Evolutionary conservation across 2,329 filamentous ascomycete species (phyloP).

Genomic region (Botrytis sinoallii): DNA sequence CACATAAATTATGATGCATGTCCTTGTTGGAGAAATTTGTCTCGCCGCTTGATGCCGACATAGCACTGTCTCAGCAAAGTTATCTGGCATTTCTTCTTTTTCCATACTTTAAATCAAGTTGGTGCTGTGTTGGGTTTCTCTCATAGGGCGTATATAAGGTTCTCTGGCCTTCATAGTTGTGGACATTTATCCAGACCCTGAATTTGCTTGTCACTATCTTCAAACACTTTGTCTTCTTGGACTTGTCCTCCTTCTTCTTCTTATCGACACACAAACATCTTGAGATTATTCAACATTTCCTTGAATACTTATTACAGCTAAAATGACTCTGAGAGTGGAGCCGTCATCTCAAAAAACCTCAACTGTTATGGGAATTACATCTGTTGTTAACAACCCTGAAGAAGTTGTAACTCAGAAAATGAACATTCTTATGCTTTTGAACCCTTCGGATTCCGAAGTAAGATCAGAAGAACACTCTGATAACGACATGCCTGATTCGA

Average conservation of each 20-base stretch:
- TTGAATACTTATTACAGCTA: neutral
- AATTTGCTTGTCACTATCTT: neutral
- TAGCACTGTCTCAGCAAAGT: neutral
- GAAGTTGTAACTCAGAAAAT: neutral
- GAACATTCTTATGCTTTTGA: constrained; percentile 9
- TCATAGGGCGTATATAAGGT: constrained; percentile 5
- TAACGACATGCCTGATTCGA: neutral
- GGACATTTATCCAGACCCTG: neutral
- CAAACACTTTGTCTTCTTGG: neutral
- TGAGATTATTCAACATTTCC: neutral
- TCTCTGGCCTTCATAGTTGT: neutral
- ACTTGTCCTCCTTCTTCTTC: neutral
- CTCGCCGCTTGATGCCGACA: constrained; percentile 16
- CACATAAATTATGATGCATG: constrained; percentile 18
- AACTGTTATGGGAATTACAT: constrained; percentile 11
- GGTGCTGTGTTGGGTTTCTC: constrained; percentile 9
- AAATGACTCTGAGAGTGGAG: neutral
- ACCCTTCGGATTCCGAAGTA: neutral
- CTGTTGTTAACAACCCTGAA: neutral
- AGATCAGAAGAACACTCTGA: neutral
- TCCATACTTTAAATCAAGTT: constrained; percentile 6
- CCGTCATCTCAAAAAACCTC: neutral
- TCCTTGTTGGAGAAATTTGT: constrained; percentile 12
- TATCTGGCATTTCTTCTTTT: constrained; percentile 12
- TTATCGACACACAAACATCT: neutral